Evolutionary conservation across 2,329 filamentous ascomycete genomes (phyloP), one percentile per base, ranked within the genome.

Genomic region (Rhytidhysteron rufulum): DNA sequence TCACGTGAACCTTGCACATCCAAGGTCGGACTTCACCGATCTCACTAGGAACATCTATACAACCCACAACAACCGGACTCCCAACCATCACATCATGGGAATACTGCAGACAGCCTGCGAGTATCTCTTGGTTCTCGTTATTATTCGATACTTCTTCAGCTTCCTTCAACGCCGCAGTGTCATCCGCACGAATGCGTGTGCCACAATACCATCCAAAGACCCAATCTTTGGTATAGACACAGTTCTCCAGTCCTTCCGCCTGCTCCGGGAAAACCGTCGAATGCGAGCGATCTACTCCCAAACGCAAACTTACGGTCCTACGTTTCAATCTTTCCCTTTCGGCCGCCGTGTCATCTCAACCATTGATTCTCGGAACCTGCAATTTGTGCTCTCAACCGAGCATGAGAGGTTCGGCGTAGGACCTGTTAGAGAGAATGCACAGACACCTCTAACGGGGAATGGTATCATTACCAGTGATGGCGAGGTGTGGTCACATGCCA

Each of bases 391-490:
- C 16, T 24, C 48, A 4, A 37, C 38, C 2, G 30, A 48, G 31
- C 30, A 43, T 17, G 45, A 48, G 16, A 46, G 43, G 18, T 50
- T 50, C 22, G 48, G 45, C 13, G 43, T 49, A 20, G 43, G 38
- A 6, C 44, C 45, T 2, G 18, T 40, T 4, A 36, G 48, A 22
- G 40, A 40, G 31, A 16, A 7, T 3, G 42, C 43, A 9, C 22
- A 24, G 18, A 31, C 11, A 3, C 39, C 40, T 5, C 42, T 52
- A 41, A 40, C 40, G 3, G 49, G 49, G 10, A 33, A 16, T 15
- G 49, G 49, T 3, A 47, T 53, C 30, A 42, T 53, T 16, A 39
- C 40, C 7, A 34, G 13, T 20, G 49, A 53, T 36, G 49, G 42
- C 9, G 21, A 19, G 10, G 33, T 34, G 10, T 53, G 49, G 48